Conservation (phyloP, 495 filamentous ascomycete species). For the Pyronema omphalodes region DNA sequence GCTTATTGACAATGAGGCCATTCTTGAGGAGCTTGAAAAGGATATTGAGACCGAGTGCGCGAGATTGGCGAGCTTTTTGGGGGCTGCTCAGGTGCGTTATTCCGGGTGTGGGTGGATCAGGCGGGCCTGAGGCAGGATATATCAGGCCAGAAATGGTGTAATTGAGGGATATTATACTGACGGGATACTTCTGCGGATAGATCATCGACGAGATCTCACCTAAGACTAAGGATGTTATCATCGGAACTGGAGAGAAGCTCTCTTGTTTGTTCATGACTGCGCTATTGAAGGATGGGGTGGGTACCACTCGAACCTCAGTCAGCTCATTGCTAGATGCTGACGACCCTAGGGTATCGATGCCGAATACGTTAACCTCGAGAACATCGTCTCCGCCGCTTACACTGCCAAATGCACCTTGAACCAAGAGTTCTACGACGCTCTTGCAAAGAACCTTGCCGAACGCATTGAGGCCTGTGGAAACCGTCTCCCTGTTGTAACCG, state of each 20-base stretch:
- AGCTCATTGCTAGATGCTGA: background rate
- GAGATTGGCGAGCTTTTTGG: constrained; percentile 38
- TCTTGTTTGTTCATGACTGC: constrained; percentile 74
- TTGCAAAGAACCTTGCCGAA: constrained; percentile 43
- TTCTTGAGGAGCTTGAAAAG: constrained; percentile 36
- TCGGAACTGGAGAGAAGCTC: constrained; percentile 82
- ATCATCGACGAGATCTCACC: constrained; percentile 52
- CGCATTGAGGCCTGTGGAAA: constrained; percentile 52
- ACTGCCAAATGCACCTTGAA: constrained; percentile 46
- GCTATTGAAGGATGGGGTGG: constrained; percentile 47
- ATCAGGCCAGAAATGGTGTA: too few species aligned
- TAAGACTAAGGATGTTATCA: constrained; percentile 65
- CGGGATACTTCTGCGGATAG: constrained; percentile 13
- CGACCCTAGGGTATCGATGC: constrained; percentile 45
- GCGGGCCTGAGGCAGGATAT: too few species aligned
- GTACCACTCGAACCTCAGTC: constrained; percentile 1
- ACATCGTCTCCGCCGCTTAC: constrained; percentile 38
- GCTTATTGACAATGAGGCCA: constrained; percentile 40
- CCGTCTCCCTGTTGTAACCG: constrained; percentile 54
- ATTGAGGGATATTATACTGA: background rate
- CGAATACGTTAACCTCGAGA: constrained; percentile 60
- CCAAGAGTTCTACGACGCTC: constrained; percentile 54
- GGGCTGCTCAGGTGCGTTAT: constrained; percentile 30
- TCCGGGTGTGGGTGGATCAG: background rate
- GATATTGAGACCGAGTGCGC: constrained; percentile 57